A percentile compares a stretch with the other conserved stretches of the same genome.
These are phyloP conservation scores for Penicillium sp. DNA, from an alignment of 2,329 filamentous ascomycete genomes.

Conservation along the genomic window DNA sequence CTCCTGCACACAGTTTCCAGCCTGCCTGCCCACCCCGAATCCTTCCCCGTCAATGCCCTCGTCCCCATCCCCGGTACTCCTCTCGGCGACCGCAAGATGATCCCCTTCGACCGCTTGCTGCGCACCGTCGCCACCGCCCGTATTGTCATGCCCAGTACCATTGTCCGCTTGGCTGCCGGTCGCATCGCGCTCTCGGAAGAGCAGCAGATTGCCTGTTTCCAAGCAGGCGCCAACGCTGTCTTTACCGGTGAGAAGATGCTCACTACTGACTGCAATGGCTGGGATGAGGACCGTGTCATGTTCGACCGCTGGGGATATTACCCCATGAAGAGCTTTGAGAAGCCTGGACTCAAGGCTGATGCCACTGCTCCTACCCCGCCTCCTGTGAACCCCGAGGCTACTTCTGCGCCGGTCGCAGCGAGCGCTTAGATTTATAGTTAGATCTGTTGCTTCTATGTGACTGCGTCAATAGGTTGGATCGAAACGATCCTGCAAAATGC, in stretches of 20 bases:
- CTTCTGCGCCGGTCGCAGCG: constrained; percentile 33
- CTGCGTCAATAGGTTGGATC: background rate
- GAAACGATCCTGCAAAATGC: background rate
- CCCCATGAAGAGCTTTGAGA: constrained; percentile 67
- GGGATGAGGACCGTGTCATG: constrained; percentile 83
- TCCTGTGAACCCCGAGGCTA: constrained; percentile 13
- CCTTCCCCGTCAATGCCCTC: constrained; percentile 85
- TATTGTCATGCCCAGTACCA: constrained; percentile 78
- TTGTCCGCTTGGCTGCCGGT: constrained; percentile 82
- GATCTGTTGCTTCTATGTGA: background rate
- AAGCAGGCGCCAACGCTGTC: constrained; percentile 88
- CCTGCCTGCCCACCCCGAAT: constrained; percentile 78
- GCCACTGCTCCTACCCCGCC: constrained; percentile 9
- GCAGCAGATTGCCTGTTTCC: constrained; percentile 84
- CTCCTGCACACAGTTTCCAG: constrained; percentile 79
- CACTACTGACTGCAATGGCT: constrained; percentile 86
- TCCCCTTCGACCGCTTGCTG: constrained; percentile 74
- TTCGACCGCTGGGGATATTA: constrained; percentile 78
- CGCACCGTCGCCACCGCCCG: constrained; percentile 81
- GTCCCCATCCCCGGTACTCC: constrained; percentile 90
- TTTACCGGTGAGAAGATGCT: constrained; percentile 96
- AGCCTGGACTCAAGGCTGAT: constrained; percentile 17
- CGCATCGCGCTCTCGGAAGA: constrained; percentile 82
- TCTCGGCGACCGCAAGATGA: constrained; percentile 68
- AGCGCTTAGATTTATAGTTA: constrained; percentile 18